Conservation (phyloP, 371 early-diverging fungal species). For the Mortierella sp. region DNA sequence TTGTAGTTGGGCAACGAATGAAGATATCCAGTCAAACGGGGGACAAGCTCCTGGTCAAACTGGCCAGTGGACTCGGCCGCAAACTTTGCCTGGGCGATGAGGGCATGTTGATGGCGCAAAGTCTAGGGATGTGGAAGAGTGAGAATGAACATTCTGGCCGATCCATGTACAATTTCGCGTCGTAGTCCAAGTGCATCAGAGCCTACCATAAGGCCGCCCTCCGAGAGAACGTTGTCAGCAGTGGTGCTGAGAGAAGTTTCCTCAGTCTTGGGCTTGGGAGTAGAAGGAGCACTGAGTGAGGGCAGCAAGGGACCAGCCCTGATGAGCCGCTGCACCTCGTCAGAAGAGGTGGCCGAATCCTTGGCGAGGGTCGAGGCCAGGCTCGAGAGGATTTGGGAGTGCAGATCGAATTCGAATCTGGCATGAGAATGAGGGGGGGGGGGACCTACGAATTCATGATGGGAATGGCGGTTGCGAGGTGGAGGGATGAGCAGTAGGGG, state of each 20-base stretch:
- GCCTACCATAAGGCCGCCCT: slow-evolving; percentile 39
- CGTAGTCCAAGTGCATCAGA: too few relatives aligned
- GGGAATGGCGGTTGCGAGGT: neutral
- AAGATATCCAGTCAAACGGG: slow-evolving; percentile 46
- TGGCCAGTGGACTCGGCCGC: slow-evolving; percentile 53
- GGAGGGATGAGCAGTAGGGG: neutral
- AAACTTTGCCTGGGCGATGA: slow-evolving; percentile 50
- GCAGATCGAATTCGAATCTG: slow-evolving; percentile 47
- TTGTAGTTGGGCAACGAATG: slow-evolving; percentile 45
- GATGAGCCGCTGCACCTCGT: slow-evolving; percentile 48
- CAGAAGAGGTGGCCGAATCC: slow-evolving; percentile 35
- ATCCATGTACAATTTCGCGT: neutral
- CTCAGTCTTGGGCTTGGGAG: slow-evolving; percentile 15
- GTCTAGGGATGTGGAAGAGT: slow-evolving; percentile 12
- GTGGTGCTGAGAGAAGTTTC: slow-evolving; percentile 2
- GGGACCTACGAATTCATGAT: slow-evolving; percentile 44
- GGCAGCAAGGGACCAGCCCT: slow-evolving; percentile 39
- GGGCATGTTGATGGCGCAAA: slow-evolving; percentile 49
- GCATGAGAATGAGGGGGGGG: neutral
- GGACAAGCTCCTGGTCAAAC: slow-evolving; percentile 49
- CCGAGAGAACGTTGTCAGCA: slow-evolving; percentile 11
- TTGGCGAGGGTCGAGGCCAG: slow-evolving; percentile 52
- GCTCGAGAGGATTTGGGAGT: slow-evolving; percentile 48
- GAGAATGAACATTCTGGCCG: neutral
- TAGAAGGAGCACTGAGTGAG: slow-evolving; percentile 13